Base-by-base conservation (phyloP, 2,329 filamentous ascomycete genomes). In the Cladosporium sp. region DNA sequence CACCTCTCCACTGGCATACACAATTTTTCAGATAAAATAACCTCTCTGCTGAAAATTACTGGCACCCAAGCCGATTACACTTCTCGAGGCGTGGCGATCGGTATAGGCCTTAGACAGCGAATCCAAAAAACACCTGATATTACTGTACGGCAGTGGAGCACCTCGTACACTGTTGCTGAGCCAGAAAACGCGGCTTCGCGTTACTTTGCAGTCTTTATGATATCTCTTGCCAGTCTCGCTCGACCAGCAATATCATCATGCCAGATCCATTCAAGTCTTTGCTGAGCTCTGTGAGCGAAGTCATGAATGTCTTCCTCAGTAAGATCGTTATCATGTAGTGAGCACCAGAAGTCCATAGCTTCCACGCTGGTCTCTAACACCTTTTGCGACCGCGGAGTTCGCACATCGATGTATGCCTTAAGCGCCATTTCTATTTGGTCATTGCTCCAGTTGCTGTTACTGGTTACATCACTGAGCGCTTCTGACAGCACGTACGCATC, bases 401-500 rank as follows among this genome's bases (percentile, higher is more conserved):
- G 58, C 1, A 65, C 58, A 6, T 56, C 24, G 20, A 66, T 61
- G 36, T 62, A 61, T 4, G 56, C 62, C 40, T 40, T 10, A 25
- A 69, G 58, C 4, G 64, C 67, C 22, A 60, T 63, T 45, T 62
- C 44, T 10, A 66, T 45, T 24, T 39, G 36, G n/a, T 19, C 36
- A 39, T 39, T 39, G 19, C n/a, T 7, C n/a, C n/a, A 39, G 36
- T n/a, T n/a, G 15, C 15, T 19, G 36, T n/a, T 10, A 39, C 36
- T 39, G 36, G n/a, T 39, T 7, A 39, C 36, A 39, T 8, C 19
- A 39, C 36, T 39, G 2, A 39, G n/a, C 62, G 9, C 36, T 39
- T 39, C 36, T 39, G n/a, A 15, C 36, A 69, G 57, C 3, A 74
- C 73, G 24, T 75, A 73, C 0, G 71, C 74, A 57, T 77, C 75